Conservation (phyloP, 148 eudicot genomes). For the Salicornia ramosissima region DNA sequence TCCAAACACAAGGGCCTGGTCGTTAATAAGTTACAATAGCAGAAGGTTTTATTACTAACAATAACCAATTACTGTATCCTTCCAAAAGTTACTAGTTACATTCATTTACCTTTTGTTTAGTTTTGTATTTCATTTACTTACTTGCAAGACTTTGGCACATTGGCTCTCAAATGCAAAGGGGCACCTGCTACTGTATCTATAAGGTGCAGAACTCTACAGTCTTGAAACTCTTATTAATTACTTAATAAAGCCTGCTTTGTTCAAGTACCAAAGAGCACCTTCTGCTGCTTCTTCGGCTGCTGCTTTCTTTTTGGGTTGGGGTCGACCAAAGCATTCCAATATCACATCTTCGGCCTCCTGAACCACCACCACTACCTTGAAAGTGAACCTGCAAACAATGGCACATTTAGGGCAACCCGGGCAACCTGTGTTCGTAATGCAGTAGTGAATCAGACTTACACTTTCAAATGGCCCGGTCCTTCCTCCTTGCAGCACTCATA, state of each 20-base stretch:
- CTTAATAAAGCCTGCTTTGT: constrained; percentile 42
- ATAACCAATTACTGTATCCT: too few species aligned
- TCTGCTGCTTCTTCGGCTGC: constrained; percentile 81
- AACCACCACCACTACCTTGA: constrained; percentile 50
- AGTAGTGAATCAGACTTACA: constrained; percentile 42
- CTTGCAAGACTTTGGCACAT: too few species aligned
- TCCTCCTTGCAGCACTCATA: constrained; percentile 69
- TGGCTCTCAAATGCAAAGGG: too few species aligned
- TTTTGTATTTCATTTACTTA: too few species aligned
- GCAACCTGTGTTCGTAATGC: not conserved
- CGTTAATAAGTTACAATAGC: too few species aligned
- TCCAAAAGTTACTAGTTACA: too few species aligned
- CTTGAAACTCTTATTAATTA: too few species aligned
- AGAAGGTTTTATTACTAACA: too few species aligned
- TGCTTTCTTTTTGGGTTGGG: constrained; percentile 58
- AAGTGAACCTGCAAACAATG: constrained; percentile 55
- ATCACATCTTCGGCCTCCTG: constrained; percentile 34
- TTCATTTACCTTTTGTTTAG: too few species aligned
- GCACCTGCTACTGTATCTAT: too few species aligned
- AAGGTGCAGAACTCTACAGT: too few species aligned
- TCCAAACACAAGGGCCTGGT: too few species aligned
- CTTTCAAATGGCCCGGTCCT: constrained; percentile 72
- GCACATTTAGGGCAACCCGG: constrained; percentile 4
- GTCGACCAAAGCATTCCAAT: constrained; percentile 52
- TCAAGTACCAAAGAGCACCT: constrained; percentile 71